Percentiles rank a stretch among this genome's conserved stretches.
These are phyloP conservation scores for Prunus fruticosa DNA, from an alignment of 306 rosid genomes.

Conservation along the genomic window DNA sequence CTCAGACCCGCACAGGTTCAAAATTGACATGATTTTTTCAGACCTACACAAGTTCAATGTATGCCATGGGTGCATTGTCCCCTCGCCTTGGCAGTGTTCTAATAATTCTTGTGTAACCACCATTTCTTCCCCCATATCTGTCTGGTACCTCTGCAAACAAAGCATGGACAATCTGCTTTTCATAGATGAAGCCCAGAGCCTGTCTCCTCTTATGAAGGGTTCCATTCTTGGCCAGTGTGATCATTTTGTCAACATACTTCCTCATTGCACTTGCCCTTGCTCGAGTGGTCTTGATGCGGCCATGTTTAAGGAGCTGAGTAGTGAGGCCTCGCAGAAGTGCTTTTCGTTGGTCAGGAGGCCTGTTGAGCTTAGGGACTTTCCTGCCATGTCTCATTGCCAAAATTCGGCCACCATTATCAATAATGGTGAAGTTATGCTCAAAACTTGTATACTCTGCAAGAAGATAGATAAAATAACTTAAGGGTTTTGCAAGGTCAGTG, in stretches of 20 bases:
- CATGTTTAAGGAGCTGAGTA: constrained; percentile 88
- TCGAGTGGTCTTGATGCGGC: constrained; percentile 90
- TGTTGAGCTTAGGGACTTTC: constrained; percentile 84
- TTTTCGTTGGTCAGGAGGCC: constrained; percentile 93
- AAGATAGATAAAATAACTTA: constrained; percentile 10
- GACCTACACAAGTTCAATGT: constrained; percentile 82
- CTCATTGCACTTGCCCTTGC: constrained; percentile 96
- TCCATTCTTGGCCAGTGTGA: constrained; percentile 88
- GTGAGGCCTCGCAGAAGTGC: constrained; percentile 92
- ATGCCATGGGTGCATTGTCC: constrained; percentile 98
- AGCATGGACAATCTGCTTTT: constrained; percentile 96
- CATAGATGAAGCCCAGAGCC: constrained; percentile 89
- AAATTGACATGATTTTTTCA: neutral
- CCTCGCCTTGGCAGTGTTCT: constrained; percentile 89
- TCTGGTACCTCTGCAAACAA: constrained; percentile 85
- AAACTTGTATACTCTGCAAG: constrained; percentile 51
- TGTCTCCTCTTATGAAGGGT: constrained; percentile 97
- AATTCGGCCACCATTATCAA: constrained; percentile 66
- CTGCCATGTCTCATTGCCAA: constrained; percentile 94
- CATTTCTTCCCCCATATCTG: constrained; percentile 91
- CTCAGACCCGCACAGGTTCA: constrained; percentile 2
- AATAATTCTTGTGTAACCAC: constrained; percentile 85
- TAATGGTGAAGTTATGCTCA: constrained; percentile 43
- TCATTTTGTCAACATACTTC: constrained; percentile 93
- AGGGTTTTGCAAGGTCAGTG: neutral